phyloP scores from a whole-genome alignment of 352 stramenopile genomes.

The Pythium phragmiticola region DNA sequence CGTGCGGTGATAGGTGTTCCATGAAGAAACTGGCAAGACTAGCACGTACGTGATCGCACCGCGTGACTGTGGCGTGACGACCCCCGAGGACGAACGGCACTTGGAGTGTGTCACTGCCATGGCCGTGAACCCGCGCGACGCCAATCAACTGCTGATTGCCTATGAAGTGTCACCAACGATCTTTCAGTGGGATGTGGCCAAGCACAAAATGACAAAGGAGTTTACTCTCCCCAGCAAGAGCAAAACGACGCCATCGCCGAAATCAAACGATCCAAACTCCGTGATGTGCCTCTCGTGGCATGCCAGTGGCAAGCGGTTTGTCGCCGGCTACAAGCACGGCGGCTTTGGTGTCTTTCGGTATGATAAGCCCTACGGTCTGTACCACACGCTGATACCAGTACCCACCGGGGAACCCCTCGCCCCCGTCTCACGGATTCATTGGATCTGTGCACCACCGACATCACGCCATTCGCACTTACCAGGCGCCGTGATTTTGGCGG shows the following conservation, averaged over 20 bases:
- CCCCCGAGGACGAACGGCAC: constrained; percentile 24
- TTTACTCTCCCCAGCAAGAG: constrained; percentile 18
- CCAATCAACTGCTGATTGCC: constrained; percentile 59
- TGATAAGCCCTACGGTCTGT: constrained; percentile 55
- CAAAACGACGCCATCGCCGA: not conserved
- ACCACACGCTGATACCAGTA: constrained; percentile 3
- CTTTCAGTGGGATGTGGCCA: constrained; percentile 68
- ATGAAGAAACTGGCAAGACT: constrained; percentile 68
- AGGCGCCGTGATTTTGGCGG: constrained; percentile 52
- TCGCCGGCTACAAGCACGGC: constrained; percentile 60
- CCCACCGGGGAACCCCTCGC: not conserved
- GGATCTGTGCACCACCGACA: constrained; percentile 58
- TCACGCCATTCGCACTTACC: constrained; percentile 49
- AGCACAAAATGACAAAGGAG: constrained; percentile 52
- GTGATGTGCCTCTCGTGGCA: constrained; percentile 73
- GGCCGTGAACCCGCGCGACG: constrained; percentile 54
- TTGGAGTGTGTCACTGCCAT: constrained; percentile 45
- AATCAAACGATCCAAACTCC: constrained; percentile 33
- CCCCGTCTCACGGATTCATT: constrained; percentile 51
- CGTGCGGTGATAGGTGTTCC: constrained; percentile 44
- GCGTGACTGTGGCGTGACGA: constrained; percentile 39
- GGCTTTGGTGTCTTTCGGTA: constrained; percentile 55
- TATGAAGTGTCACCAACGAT: constrained; percentile 54
- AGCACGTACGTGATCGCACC: constrained; percentile 68
- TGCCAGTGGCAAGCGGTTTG: constrained; percentile 74